Evolutionary conservation across 2,329 filamentous ascomycete genomes (phyloP).

Genomic region (Metarhizium guizhouense): DNA sequence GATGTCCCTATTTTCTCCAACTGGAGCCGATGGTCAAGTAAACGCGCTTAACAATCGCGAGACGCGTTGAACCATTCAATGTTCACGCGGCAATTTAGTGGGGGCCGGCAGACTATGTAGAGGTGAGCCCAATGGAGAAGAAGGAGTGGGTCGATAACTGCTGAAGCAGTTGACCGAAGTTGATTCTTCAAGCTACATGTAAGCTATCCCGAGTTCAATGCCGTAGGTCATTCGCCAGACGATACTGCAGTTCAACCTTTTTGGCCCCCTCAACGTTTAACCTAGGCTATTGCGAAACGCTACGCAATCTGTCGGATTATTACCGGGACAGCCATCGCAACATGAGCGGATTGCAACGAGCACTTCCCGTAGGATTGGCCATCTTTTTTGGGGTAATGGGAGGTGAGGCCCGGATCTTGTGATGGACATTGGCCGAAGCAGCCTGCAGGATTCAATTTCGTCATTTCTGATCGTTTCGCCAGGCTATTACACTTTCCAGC

Average conservation of each 20-base stretch:
- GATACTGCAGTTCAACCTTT: too few species aligned
- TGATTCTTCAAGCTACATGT: too few species aligned
- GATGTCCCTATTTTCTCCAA: background rate
- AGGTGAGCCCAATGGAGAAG: background rate
- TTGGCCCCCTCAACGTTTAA: background rate
- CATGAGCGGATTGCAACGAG: constrained; percentile 26
- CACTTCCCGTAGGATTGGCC: constrained; percentile 25
- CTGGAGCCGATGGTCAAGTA: background rate
- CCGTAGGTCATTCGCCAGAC: too few species aligned
- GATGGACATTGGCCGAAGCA: background rate
- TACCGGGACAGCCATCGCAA: background rate
- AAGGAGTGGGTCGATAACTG: background rate
- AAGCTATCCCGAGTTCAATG: too few species aligned
- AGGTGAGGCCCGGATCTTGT: constrained; percentile 15
- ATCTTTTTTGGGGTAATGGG: constrained; percentile 28
- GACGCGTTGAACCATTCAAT: background rate
- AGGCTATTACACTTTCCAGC: constrained; percentile 30
- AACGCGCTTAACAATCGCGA: background rate
- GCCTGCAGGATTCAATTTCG: background rate
- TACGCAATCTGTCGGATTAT: background rate
- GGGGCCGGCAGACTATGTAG: background rate
- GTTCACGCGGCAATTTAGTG: constrained; percentile 4
- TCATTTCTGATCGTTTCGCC: background rate
- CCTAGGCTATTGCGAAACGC: background rate
- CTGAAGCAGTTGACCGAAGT: background rate